Percentiles rank a stretch among this genome's conserved stretches.
Evolutionary conservation across 805 yeast genomes (phyloP).

Genomic region (Candida arabinofermentans): DNA sequence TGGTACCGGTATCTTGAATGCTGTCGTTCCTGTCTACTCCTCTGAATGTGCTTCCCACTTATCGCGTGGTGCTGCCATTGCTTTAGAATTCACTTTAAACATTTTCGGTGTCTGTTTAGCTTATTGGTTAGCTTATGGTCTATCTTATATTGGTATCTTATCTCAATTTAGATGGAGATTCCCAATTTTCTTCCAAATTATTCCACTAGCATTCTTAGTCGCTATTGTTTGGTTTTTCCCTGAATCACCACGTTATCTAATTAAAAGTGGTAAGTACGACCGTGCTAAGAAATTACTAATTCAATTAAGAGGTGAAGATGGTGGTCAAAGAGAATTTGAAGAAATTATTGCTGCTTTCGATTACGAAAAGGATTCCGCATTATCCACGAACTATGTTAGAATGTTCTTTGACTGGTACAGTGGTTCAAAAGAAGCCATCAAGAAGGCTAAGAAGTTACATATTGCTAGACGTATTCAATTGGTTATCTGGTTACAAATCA

Average conservation of each 20-base stretch:
- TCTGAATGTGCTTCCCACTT: slow-evolving; percentile 35
- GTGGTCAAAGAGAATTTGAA: slow-evolving; percentile 18
- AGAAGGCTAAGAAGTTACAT: slow-evolving; percentile 21
- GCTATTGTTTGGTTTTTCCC: slow-evolving; percentile 29
- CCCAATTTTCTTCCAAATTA: slow-evolving; percentile 32
- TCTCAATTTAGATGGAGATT: slow-evolving; percentile 29
- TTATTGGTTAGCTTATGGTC: slow-evolving; percentile 35
- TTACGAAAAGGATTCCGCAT: slow-evolving; percentile 25
- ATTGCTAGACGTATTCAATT: slow-evolving; percentile 25
- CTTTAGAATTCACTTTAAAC: slow-evolving; percentile 31
- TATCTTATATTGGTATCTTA: slow-evolving; percentile 28
- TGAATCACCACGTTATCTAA: slow-evolving; percentile 43
- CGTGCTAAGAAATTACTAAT: slow-evolving; percentile 40
- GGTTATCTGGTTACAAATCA: slow-evolving; percentile 32
- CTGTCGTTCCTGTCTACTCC: slow-evolving; percentile 36
- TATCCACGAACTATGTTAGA: slow-evolving; percentile 25
- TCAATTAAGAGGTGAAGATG: slow-evolving; percentile 35
- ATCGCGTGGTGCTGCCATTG: slow-evolving; percentile 32
- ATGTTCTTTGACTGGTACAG: slow-evolving; percentile 19
- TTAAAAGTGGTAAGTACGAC: slow-evolving; percentile 36
- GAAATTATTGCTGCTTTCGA: slow-evolving; percentile 22
- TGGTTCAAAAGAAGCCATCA: slow-evolving; percentile 21
- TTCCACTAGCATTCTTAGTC: slow-evolving; percentile 14
- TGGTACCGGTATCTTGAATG: slow-evolving; percentile 34
- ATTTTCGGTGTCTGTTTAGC: slow-evolving; percentile 31